Base-by-base conservation (phyloP, 192 early-diverging fungal genomes). In the Fimicolochytrium jonesii region DNA sequence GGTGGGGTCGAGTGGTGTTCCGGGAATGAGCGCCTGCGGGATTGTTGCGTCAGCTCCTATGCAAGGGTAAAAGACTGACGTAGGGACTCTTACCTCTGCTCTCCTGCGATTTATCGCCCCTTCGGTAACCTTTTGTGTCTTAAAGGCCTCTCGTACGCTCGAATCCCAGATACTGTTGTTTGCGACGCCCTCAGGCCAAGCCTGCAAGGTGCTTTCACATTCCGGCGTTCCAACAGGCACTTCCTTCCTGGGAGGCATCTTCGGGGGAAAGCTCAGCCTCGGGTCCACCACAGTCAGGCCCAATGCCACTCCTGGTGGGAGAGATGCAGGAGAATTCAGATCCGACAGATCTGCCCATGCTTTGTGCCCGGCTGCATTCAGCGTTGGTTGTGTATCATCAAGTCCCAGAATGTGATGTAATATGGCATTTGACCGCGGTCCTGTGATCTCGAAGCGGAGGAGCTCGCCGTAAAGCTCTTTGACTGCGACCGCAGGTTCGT, bases 401-500 rank as follows among this genome's bases (percentile, higher is more conserved):
- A 67, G 9, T 1, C 78, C 66, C 17, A 98, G 68, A 13, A 89
- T 69, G 0, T 88, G 71, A 33, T 79, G 74, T 37, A 99, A 64
- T 6, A 93, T 67, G 20, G 86, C 84, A 17, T 89, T 88, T 32
- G 92, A 81, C 7, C 90, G 78, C 17, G 90, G 90, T 29, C 96
- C 96, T 2, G 90, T 87, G 13, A 99, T 80, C 64, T 95, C 89
- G 73, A 97, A 96, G 68, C 84, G 47, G 79, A 66, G 64, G 82
- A 92, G 43, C 61, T 70, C 26, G 61, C 37, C 20, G 25, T 80
- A 44, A 59, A 55, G 33, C 22, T 30, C 53, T 13, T 50, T 50
- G 17, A 50, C 3, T 4, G 4, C 26, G 25, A 50, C 30, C n/a
- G n/a, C n/a, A n/a, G n/a, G n/a, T n/a, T n/a, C n/a, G n/a, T n/a